Conservation (phyloP, 1,284 basidiomycete species). For the Thecaphora frezii region DNA sequence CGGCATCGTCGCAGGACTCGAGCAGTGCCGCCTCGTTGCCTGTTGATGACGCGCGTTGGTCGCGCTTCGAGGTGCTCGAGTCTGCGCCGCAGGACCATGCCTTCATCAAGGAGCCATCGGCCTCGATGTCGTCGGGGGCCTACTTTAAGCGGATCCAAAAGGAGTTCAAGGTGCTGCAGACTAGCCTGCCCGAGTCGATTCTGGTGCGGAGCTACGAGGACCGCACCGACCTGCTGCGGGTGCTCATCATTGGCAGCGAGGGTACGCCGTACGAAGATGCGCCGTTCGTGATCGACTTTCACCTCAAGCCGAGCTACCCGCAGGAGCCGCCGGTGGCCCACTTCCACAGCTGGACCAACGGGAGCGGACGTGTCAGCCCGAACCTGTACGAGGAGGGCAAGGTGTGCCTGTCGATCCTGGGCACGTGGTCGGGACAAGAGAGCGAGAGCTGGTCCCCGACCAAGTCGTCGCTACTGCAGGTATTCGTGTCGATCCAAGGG, state of each 20-base stretch:
- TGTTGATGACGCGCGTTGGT: conserved; percentile 7
- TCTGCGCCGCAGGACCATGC: conserved; percentile 35
- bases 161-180: conserved; percentile 79
- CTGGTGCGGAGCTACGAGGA: conserved; percentile 68
- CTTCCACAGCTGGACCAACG: conserved; percentile 91
- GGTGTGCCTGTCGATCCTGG: conserved; percentile 86
- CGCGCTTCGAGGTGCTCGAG: conserved; percentile 40
- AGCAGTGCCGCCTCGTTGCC: background rate
- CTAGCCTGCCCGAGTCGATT: conserved; percentile 65
- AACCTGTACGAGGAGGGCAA: conserved; percentile 95
- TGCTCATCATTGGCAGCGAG: conserved; percentile 85
- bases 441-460: conserved; percentile 64
- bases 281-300: conserved; percentile 92
- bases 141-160: conserved; percentile 76
- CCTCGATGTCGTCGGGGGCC: conserved; percentile 62
- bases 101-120: conserved; percentile 18
- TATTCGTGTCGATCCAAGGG: conserved; percentile 89
- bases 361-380: conserved; percentile 72
- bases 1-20: too few species aligned
- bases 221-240: conserved; percentile 79
- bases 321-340: conserved; percentile 81
- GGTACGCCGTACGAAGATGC: conserved; percentile 85
- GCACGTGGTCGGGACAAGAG: conserved; percentile 77
- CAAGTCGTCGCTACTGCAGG: conserved; percentile 80
- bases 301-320: conserved; percentile 74